Evolutionary conservation across 1,284 basidiomycete genomes (phyloP).

Genomic region (Polyporus tsugae): DNA sequence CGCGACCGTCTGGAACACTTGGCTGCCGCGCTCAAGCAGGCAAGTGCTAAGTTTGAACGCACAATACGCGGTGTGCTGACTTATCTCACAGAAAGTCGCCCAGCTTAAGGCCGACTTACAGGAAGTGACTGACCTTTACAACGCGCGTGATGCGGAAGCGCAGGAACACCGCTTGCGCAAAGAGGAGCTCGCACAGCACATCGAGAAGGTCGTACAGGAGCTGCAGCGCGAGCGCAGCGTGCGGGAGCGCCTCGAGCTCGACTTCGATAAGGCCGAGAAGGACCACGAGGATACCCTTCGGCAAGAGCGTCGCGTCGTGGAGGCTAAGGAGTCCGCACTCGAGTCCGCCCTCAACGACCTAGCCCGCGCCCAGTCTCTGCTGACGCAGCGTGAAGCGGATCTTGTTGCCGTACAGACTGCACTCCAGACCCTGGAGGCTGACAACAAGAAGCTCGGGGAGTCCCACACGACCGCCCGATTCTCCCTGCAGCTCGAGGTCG

Average conservation of each 20-base stretch:
- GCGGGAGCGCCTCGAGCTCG: conserved; percentile 63
- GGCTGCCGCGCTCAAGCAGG: conserved; percentile 81
- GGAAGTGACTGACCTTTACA: conserved; percentile 67
- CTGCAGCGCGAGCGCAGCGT: conserved; percentile 63
- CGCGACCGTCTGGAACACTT: conserved; percentile 78
- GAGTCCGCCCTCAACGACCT: conserved; percentile 69
- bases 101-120: conserved; percentile 68
- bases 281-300: conserved; percentile 68
- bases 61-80: neutral
- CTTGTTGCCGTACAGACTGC: conserved; percentile 78
- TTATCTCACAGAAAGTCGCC: conserved; percentile 65
- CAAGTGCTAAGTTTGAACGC: conserved; percentile 36
- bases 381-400: conserved; percentile 77
- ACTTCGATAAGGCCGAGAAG: conserved; percentile 61
- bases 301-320: conserved; percentile 64
- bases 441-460: conserved; percentile 81
- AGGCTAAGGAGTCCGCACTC: conserved; percentile 72
- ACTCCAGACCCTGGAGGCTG: conserved; percentile 70
- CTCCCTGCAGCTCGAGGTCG: conserved; percentile 91
- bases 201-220: conserved; percentile 78
- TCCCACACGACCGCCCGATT: conserved; percentile 85
- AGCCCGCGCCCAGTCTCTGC: conserved; percentile 64
- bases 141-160: conserved; percentile 65
- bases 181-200: conserved; percentile 79
- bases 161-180: conserved; percentile 69